Evolutionary conservation across 75 land plant species (phyloP).

Genomic region (Azolla pinnata): DNA sequence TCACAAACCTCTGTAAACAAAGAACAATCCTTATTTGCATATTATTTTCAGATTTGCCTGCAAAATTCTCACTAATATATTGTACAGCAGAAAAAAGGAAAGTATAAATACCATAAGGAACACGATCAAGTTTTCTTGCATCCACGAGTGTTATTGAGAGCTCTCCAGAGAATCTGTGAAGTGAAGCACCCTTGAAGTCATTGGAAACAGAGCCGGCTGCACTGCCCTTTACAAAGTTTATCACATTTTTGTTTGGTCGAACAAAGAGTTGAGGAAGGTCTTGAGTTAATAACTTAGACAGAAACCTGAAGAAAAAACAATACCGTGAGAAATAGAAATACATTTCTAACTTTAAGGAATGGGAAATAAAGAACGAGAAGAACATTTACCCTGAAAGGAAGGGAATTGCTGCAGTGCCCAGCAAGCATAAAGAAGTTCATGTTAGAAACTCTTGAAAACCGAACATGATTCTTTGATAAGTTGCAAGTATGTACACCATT

Average conservation of each 20-base stretch:
- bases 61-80: no score
- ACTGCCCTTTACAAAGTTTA: slow-evolving; percentile 76
- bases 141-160: slow-evolving; percentile 83
- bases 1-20: no score
- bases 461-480: background rate
- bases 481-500: background rate
- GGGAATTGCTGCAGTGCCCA: slow-evolving; percentile 86
- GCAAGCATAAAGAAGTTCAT: slow-evolving; percentile 1
- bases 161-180: slow-evolving; percentile 81
- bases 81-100: no score
- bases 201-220: slow-evolving; percentile 55
- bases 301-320: slow-evolving; percentile 45
- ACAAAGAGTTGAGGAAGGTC: slow-evolving; percentile 93
- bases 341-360: background rate
- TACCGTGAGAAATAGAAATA: background rate
- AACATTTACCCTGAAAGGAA: slow-evolving; percentile 79
- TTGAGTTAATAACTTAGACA: slow-evolving; percentile 87
- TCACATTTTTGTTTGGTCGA: slow-evolving; percentile 78
- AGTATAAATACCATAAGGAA: slow-evolving; percentile 31
- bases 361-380: background rate
- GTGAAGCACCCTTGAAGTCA: slow-evolving; percentile 43
- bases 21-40: no score
- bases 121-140: slow-evolving; percentile 67
- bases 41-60: no score
- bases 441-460: no score